These are phyloP conservation scores for Trichoderma arundinaceum DNA, from an alignment of 2,329 filamentous ascomycete genomes.

Conservation along the genomic window DNA sequence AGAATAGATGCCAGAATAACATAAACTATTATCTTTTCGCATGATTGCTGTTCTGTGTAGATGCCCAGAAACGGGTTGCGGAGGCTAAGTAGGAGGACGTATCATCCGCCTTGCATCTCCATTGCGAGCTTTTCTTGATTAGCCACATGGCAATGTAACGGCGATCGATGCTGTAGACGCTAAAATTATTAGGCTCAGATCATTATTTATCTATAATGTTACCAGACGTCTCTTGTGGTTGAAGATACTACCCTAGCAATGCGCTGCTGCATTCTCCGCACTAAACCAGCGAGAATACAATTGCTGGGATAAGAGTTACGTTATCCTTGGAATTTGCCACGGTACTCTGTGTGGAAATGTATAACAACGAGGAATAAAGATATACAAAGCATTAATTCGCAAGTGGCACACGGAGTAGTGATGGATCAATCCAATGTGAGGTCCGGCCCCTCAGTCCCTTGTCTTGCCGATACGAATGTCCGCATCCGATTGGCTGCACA, in stretches of 20 bases:
- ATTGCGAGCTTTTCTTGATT: too few relatives aligned
- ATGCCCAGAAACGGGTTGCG: too few relatives aligned
- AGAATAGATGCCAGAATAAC: too few relatives aligned
- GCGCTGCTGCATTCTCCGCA: not conserved
- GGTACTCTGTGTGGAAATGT: not conserved
- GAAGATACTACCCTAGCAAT: not conserved
- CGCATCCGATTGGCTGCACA: slow-evolving; percentile 3
- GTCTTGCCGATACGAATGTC: not conserved
- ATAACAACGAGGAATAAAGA: not conserved
- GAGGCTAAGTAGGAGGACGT: not conserved
- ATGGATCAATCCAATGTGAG: not conserved
- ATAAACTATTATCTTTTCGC: too few relatives aligned
- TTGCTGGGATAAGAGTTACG: not conserved
- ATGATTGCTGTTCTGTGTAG: too few relatives aligned
- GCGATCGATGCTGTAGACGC: not conserved
- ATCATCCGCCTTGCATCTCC: not conserved
- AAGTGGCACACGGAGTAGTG: not conserved
- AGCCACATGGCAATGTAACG: not conserved
- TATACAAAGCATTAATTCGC: not conserved
- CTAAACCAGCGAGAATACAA: not conserved
- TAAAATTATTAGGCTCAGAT: not conserved
- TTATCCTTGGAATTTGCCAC: not conserved
- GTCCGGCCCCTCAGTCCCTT: slow-evolving; percentile 15
- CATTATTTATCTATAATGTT: not conserved
- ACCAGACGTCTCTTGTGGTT: not conserved